phyloP scores from a whole-genome alignment of 306 rosid species.

The Abrus precatorius region DNA sequence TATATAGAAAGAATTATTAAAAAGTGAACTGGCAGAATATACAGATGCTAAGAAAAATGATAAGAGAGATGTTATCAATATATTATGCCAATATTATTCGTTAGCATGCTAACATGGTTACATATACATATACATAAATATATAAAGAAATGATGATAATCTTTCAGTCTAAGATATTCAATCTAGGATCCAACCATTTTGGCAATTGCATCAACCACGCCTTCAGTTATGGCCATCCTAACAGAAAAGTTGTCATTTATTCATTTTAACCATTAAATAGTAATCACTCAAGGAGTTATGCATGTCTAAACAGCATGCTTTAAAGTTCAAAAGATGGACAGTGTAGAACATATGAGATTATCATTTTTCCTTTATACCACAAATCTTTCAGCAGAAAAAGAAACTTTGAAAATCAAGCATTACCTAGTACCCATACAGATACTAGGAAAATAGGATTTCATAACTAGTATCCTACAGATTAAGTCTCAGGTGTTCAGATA shows the following conservation, averaged over 20 bases:
- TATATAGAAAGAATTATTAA: slow-evolving; percentile 13
- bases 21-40: slow-evolving; percentile 22
- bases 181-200: slow-evolving; percentile 1
- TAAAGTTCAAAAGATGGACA: slow-evolving; percentile 1
- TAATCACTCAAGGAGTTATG: slow-evolving; percentile 6
- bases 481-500: slow-evolving; percentile 5
- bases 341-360: neutral
- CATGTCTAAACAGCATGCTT: slow-evolving; percentile 11
- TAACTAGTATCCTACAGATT: neutral
- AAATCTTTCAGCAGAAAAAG: neutral
- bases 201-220: slow-evolving; percentile 25
- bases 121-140: neutral
- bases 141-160: slow-evolving; percentile 2
- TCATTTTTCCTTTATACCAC: neutral
- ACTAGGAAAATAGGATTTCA: neutral
- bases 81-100: slow-evolving; percentile 17
- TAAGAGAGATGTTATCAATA: neutral
- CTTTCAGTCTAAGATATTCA: slow-evolving; percentile 11
- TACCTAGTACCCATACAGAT: neutral
- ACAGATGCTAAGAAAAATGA: slow-evolving; percentile 10
- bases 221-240: neutral
- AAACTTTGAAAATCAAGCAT: slow-evolving; percentile 20
- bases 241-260: slow-evolving; percentile 1
- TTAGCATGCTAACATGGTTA: neutral
- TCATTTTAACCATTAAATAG: slow-evolving; percentile 13